Base-by-base conservation (phyloP, 2,329 filamentous ascomycete species). In the Neonectria coccinea region DNA sequence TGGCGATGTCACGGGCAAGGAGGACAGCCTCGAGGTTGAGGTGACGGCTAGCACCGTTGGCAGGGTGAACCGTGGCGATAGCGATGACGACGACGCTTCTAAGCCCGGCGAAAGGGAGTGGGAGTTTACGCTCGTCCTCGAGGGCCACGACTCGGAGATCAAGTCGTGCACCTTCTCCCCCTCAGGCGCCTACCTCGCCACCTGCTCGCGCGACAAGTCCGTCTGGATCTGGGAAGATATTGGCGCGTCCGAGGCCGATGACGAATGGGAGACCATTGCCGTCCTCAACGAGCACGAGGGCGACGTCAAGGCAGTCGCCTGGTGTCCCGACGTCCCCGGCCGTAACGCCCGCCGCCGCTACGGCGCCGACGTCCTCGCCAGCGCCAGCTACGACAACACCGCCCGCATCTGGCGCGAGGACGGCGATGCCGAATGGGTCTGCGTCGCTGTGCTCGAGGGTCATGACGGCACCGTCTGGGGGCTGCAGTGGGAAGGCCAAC, bases 161-260 rank as follows among this genome's bases (percentile, higher is more conserved):
- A 91, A 97, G 83, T 84, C 87, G 31, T 88, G 95, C 67, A 85
- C 88, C 2, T 97, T 94, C 81, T 89, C 86, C 18, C 89, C 92
- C 0, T 88, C 88, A 0, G 92, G 92, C 1, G 88, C 91, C 66
- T 90, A 93, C 73, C 86, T 99, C 5, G 96, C 96, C 6, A 97
- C 94, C 0, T 97, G 94, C 79, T 92, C 89, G 57, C 87, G 96
- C 53, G 96, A 99, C 78, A 98, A 98, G 82, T 92, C 89, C 16
- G 93, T 98, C 18, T 99, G 96, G 96, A 93, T 99, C 73, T 99
- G 96, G 96, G 96, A 99, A 80, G 96, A 98, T 77, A 87, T 97
- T 58, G 87, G 88, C 42, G 80, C 81, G 9, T 81, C 82, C 59
- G 91, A 92, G 70, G 92, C 91, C 16, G 94, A 97, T 59, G 95